Base-by-base conservation (phyloP, 108 stramenopile species). In the Fragilariopsis cylindrus region DNA sequence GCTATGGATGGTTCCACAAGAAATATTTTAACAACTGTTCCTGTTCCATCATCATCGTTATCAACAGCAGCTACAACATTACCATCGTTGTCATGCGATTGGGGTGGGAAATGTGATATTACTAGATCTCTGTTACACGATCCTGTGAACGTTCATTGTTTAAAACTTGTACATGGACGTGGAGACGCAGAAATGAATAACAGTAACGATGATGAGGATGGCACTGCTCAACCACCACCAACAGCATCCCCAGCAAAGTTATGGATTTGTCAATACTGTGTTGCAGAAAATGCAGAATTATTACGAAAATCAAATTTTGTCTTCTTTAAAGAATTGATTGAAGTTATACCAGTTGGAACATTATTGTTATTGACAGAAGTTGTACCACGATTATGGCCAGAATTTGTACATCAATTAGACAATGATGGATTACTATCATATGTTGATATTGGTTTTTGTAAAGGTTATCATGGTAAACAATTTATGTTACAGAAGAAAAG, bases 41-140 rank as follows among this genome's bases (percentile, higher is more conserved):
- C 30, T 30, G 30, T 30, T 30, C 57, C 63, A 52, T 13, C 13
- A 1, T 9, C 9, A 13, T 9, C 9, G 12, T 9, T 13, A 13
- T 3, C 50, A 13, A 13, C 50, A 13, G 12, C 50, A 13, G 12
- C 50, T 52, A 13, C 50, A 13, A 52, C 12, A 13, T 13, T 52
- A 13, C 50, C 50, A 13, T 9, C 65, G 43, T 19, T 60, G 44
- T 47, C 58, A 4, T 79, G 81, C 62, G 48, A 48, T n/a, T 85
- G 84, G 83, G 87, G 87, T 48, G 87, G 87, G 4, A 72, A 53
- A 68, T 89, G 88, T 62, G 88, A 89, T 44, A 87, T 89, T 56
- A 87, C 88, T 43, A 71, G 71, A 76, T 57, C 81, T 46, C 65
- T 89, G 3, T 52, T 52, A 13, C 44, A 30, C 53, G 65, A 89